phyloP scores from a whole-genome alignment of 352 stramenopile genomes.

The Pythium guiyangense region DNA sequence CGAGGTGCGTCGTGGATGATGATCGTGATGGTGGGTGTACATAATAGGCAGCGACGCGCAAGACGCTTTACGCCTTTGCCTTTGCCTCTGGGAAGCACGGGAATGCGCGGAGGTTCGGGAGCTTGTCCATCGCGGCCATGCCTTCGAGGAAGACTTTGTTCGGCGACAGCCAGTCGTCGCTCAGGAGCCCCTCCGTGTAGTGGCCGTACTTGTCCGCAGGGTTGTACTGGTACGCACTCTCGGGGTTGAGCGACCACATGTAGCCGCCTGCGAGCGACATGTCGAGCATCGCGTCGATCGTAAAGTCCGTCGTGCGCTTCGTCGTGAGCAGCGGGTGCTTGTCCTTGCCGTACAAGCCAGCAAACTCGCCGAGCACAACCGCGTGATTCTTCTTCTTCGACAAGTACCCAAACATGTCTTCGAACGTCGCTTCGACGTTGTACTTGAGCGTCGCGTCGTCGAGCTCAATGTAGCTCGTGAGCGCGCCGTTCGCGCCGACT shows the following conservation, averaged over 20 bases:
- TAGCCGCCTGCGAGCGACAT: conserved; percentile 55
- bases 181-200: conserved; percentile 57
- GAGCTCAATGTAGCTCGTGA: conserved; percentile 41
- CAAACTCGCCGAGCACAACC: conserved; percentile 66
- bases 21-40: too few relatives aligned
- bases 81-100: conserved; percentile 68
- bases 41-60: too few relatives aligned
- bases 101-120: conserved; percentile 57
- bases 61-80: too few relatives aligned
- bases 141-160: conserved; percentile 59
- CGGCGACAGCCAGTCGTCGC: conserved; percentile 65
- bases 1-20: too few relatives aligned
- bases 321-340: conserved; percentile 44
- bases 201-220: conserved; percentile 50
- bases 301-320: conserved; percentile 62
- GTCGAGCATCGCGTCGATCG: conserved; percentile 56
- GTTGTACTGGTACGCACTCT: conserved; percentile 76
- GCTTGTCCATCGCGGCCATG: conserved; percentile 42
- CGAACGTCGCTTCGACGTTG: conserved; percentile 59
- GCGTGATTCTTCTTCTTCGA: conserved; percentile 33
- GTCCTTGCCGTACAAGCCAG: conserved; percentile 60
- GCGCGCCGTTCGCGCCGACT: conserved; percentile 14
- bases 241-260: conserved; percentile 78
- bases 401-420: conserved; percentile 73
- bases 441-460: conserved; percentile 43